A percentile compares a stretch with the other conserved stretches of the same genome.
Evolutionary conservation across 2,329 filamentous ascomycete species (phyloP).

Genomic region (Colletotrichum endophyticum): DNA sequence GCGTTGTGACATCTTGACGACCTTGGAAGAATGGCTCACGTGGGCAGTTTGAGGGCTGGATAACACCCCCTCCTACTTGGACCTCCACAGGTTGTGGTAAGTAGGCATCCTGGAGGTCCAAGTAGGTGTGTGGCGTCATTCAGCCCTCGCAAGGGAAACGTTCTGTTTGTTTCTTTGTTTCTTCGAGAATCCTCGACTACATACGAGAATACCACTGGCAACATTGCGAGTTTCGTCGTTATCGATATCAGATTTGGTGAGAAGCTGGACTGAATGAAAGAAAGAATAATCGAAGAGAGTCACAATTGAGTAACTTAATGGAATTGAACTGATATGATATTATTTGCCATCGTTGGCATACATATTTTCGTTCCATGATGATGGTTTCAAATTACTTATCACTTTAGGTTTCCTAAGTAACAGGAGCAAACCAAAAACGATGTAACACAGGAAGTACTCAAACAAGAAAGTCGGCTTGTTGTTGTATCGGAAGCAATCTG

Average conservation of each 20-base stretch:
- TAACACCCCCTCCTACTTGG: accelerated
- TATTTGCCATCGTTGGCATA: not conserved
- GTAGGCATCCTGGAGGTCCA: too few species aligned
- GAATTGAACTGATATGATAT: not conserved
- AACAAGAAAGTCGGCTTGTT: not conserved
- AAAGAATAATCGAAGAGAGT: not conserved
- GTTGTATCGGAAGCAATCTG: not conserved
- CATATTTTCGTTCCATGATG: not conserved
- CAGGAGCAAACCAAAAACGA: accelerated
- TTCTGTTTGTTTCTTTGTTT: not conserved
- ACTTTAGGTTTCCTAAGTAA: not conserved
- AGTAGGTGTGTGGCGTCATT: too few species aligned
- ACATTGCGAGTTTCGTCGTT: not conserved
- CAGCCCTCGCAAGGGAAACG: too few species aligned
- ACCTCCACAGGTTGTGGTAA: too few species aligned
- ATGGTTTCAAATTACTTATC: not conserved
- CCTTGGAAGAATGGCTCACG: not conserved
- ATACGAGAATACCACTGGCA: not conserved
- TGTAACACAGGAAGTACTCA: not conserved
- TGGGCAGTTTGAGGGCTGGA: not conserved
- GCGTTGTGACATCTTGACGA: not conserved
- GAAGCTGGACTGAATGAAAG: not conserved
- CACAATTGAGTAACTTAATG: accelerated
- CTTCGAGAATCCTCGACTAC: accelerated
- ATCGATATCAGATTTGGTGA: too few species aligned